A percentile compares a stretch with the other conserved stretches of the same genome.
phyloP scores from a whole-genome alignment of 2,329 filamentous ascomycete species.

The Huntiella decipiens region DNA sequence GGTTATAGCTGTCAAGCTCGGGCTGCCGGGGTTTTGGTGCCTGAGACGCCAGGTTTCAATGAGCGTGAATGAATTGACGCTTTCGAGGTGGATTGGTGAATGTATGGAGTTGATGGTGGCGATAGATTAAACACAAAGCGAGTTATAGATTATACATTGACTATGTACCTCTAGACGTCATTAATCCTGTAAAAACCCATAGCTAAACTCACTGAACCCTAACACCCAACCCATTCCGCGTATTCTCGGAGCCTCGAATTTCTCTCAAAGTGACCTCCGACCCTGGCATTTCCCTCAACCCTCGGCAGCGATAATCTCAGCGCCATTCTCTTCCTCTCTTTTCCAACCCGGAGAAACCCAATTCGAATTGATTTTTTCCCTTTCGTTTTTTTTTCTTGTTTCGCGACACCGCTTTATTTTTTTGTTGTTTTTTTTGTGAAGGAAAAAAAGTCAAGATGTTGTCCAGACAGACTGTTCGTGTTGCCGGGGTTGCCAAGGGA shows the following conservation, averaged over 20 bases:
- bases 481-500: slow-evolving; percentile 35
- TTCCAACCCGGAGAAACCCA: slow-evolving; percentile 7
- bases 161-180: no score
- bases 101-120: no score
- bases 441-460: slow-evolving; percentile 24
- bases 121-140: no score
- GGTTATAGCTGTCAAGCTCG: background rate
- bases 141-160: no score
- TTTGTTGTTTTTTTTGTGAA: slow-evolving; percentile 2
- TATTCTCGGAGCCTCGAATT: slow-evolving; percentile 10
- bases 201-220: no score
- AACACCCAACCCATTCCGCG: no score
- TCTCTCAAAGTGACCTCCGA: slow-evolving; percentile 7
- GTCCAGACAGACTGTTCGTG: slow-evolving; percentile 38
- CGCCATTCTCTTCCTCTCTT: slow-evolving; percentile 15
- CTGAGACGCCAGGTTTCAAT: slow-evolving; percentile 11
- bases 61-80: no score
- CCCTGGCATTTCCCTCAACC: slow-evolving; percentile 11
- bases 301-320: slow-evolving; percentile 13
- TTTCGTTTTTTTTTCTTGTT: background rate
- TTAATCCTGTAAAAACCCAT: no score
- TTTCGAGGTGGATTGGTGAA: no score
- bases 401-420: background rate
- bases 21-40: slow-evolving; percentile 1
- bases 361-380: background rate